A percentile compares a stretch with the other conserved stretches of the same genome.
Evolutionary conservation across 768 basidiomycete species (phyloP).

Genomic region (Scleroderma citrinum): DNA sequence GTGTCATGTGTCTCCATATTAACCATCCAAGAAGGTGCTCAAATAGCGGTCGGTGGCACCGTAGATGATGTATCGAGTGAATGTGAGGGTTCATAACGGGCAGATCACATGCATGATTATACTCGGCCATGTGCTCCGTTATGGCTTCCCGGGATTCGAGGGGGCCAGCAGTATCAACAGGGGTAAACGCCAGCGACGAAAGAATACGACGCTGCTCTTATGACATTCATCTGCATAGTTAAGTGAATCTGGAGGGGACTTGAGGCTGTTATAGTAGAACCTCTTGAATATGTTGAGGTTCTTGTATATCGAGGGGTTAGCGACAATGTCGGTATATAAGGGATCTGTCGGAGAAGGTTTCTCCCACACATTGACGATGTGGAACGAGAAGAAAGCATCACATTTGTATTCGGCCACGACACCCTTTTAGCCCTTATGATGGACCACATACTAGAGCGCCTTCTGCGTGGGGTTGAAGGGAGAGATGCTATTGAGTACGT

Average conservation of each 20-base stretch:
- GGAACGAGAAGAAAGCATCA: slow-evolving; percentile 36
- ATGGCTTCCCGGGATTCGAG: slow-evolving; percentile 14
- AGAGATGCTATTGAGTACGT: slow-evolving; percentile 28
- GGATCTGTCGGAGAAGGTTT: slow-evolving; percentile 16
- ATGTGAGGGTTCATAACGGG: slow-evolving; percentile 29
- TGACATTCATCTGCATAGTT: slow-evolving; percentile 19
- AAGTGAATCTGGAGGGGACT: slow-evolving; percentile 20
- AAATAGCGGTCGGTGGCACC: slow-evolving; percentile 21
- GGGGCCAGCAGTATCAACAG: slow-evolving; percentile 14
- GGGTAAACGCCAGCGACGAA: slow-evolving; percentile 28
- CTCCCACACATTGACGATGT: slow-evolving; percentile 37
- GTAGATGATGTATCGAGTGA: slow-evolving; percentile 29
- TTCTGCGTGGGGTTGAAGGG: slow-evolving; percentile 25
- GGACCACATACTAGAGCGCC: slow-evolving; percentile 33
- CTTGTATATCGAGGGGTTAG: slow-evolving; percentile 32
- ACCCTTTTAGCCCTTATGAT: slow-evolving; percentile 30
- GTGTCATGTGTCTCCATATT: slow-evolving; percentile 21
- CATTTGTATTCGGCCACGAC: slow-evolving; percentile 33
- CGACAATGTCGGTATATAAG: slow-evolving; percentile 26
- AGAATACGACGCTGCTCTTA: slow-evolving; percentile 13
- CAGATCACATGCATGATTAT: slow-evolving; percentile 29
- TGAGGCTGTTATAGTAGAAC: slow-evolving; percentile 27
- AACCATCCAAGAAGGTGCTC: slow-evolving; percentile 29
- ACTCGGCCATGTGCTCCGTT: slow-evolving; percentile 16
- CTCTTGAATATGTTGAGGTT: slow-evolving; percentile 28